Percentiles rank a stretch among this genome's conserved stretches.
Evolutionary conservation across 2,329 filamentous ascomycete species (phyloP).

Genomic region (Aspergillus luchuensis): DNA sequence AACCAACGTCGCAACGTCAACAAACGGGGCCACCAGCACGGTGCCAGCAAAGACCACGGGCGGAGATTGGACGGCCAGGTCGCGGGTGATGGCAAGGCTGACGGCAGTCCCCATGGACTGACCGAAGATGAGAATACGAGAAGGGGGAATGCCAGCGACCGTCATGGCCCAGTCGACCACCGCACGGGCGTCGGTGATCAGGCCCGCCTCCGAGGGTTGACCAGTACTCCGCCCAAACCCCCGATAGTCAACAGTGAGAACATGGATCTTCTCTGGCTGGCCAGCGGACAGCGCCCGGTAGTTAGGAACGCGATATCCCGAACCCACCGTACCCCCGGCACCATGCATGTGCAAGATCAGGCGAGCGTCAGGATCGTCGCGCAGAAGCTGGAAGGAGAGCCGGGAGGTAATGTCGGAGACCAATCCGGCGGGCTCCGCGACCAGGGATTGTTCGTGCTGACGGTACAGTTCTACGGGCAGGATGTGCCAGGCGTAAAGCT

Average conservation of each 20-base stretch:
- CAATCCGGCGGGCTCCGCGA: constrained; percentile 41
- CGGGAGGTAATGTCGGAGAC: constrained; percentile 39
- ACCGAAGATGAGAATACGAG: constrained; percentile 60
- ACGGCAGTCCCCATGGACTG: constrained; percentile 63
- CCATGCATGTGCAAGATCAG: constrained; percentile 57
- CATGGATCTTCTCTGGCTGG: constrained; percentile 56
- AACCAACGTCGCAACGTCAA: constrained; percentile 56
- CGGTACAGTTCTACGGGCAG: constrained; percentile 51
- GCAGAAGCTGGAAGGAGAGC: constrained; percentile 48
- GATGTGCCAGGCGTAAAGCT: constrained; percentile 54
- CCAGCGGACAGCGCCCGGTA: constrained; percentile 51
- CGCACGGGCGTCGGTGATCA: constrained; percentile 57
- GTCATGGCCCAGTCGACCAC: constrained; percentile 58
- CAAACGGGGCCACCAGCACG: constrained; percentile 60
- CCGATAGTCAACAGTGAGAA: constrained; percentile 56
- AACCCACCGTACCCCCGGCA: constrained; percentile 59
- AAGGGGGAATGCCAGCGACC: constrained; percentile 54
- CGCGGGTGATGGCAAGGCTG: constrained; percentile 47
- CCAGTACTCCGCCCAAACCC: constrained; percentile 59
- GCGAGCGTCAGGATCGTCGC: constrained; percentile 48
- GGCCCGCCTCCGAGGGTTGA: constrained; percentile 56
- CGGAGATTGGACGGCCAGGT: constrained; percentile 45
- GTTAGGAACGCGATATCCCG: constrained; percentile 56
- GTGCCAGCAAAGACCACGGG: constrained; percentile 56
- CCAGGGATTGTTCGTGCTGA: constrained; percentile 44